Base-by-base conservation (phyloP, 352 stramenopile genomes). In the Globisporangium yorkense region DNA sequence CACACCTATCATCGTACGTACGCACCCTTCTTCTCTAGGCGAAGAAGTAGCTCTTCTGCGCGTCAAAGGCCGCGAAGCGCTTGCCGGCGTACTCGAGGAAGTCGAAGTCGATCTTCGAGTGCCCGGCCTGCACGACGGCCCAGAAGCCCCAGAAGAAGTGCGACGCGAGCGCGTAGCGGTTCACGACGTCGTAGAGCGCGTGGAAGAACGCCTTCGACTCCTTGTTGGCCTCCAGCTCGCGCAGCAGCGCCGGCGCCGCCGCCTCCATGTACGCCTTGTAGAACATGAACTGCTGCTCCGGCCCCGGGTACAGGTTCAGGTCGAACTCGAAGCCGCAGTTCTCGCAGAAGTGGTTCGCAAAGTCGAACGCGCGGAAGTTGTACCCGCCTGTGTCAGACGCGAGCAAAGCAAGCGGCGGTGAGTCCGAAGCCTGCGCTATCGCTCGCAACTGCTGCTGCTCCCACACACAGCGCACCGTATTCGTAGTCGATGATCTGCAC, bases 401-500 rank as follows among this genome's bases (percentile, higher is more conserved):
- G 35, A 44, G 33, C 31, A 20, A 41, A 16, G 16, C n/a, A 37
- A 51, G 21, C 27, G 8, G n/a, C 21, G 24, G 29, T 16, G 24
- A 27, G 24, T 27, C 24, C 24, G 24, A 27, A 27, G 24, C 24
- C 24, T 27, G 24, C 24, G 24, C 24, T 27, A 1, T 27, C 24
- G 24, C 24, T 27, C 24, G 0, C 24, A 27, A 27, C 24, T 27
- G 24, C 24, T 27, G 24, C 24, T 27, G 1, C 24, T 27, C 24
- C 15, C 18, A 51, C 20, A 56, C 27, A 24, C 5, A 20, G 21
- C 51, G 27, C 20, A 65, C 59, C 59, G 67, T 98, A 98, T 74
- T 98, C 93, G 71, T 97, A 98, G 75, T 98, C 93, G 62, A 98
- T 97, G 65, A 98, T 89, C 72, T 94, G 88, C 49, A 97, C 84